Base-by-base conservation (phyloP, 2,329 filamentous ascomycete genomes). In the Ceratocystis lukuohia region DNA sequence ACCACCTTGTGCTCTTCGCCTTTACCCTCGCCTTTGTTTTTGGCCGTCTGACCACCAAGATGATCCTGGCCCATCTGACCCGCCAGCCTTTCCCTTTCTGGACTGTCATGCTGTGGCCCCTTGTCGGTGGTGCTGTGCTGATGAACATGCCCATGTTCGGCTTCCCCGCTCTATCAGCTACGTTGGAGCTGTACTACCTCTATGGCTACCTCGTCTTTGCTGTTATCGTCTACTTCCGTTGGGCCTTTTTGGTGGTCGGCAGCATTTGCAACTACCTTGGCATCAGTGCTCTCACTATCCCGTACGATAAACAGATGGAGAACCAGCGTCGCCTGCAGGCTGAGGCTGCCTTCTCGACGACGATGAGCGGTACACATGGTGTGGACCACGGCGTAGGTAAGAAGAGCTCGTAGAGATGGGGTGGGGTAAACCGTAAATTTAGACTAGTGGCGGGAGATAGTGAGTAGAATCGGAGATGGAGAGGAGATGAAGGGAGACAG, bases 41-140 rank as follows among this genome's bases (percentile, higher is more conserved):
- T 75, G 94, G 94, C 45, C 88, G 94, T 71, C 91, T 99, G 87
- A 97, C 94, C 0, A 99, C 94, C 48, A 99, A 97, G 80, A 97
- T 97, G 76, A 99, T 99, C 73, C 85, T 99, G 20, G 93, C 94
- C 2, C 94, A 99, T 76, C 80, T 99, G 64, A 94, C 94, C 1
- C 85, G 85, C 69, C 94, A 97, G 75, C 89, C 93, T 2, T 99
- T 97, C 77, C 94, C 94, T 1, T 95, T 89, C 81, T 97, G 92
- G 91, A 97, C 94, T 10, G 83, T 94, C 62, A 89, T 97, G 83
- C 81, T 97, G 46, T 85, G 84, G 44, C 94, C 94, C 6, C 85
- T 99, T 48, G 82, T 96, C 61, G 88, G 89, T 63, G 94, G 94
- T 65, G 92, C 91, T 5, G 72, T 93, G 1, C 77, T 97, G 50